A percentile compares a stretch with the other conserved stretches of the same genome.
Conservation (phyloP, 352 stramenopile genomes). For the Blastocystis sp. region DNA sequence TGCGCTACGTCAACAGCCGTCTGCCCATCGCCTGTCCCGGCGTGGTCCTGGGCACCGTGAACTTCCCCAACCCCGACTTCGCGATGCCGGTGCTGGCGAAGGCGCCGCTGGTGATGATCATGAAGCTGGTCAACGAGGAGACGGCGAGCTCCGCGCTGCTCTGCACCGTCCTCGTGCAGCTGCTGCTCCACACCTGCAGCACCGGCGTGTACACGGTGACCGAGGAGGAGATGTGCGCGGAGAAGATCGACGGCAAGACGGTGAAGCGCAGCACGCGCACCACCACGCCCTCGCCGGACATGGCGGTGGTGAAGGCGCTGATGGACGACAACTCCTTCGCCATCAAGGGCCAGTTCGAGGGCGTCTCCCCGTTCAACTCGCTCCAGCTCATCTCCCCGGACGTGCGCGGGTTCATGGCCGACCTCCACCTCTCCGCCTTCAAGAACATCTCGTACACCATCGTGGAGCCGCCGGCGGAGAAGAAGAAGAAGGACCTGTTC, state of each 20-base stretch:
- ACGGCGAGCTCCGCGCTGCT: neutral
- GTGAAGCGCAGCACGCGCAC: neutral
- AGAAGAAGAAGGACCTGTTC: neutral
- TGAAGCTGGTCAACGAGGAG: slow-evolving; percentile 48
- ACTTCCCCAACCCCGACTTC: neutral
- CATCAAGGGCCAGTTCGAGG: neutral
- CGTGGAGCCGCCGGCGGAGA: neutral
- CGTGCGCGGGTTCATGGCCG: neutral
- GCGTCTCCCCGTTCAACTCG: slow-evolving; percentile 4
- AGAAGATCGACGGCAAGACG: neutral
- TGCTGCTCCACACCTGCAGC: neutral
- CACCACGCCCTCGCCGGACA: neutral
- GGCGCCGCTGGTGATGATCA: neutral
- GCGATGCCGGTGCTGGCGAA: neutral
- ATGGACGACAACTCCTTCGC: neutral
- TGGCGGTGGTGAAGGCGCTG: neutral
- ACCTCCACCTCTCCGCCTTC: neutral
- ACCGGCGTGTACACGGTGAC: neutral
- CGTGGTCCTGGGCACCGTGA: neutral
- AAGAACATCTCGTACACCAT: neutral
- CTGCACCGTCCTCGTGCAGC: neutral
- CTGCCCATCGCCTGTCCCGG: neutral
- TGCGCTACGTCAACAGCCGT: neutral
- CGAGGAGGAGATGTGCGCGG: neutral
- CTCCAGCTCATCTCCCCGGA: neutral